Evolutionary conservation across 2,329 filamentous ascomycete genomes (phyloP).

Genomic region (Plectosphaerella sp.): DNA sequence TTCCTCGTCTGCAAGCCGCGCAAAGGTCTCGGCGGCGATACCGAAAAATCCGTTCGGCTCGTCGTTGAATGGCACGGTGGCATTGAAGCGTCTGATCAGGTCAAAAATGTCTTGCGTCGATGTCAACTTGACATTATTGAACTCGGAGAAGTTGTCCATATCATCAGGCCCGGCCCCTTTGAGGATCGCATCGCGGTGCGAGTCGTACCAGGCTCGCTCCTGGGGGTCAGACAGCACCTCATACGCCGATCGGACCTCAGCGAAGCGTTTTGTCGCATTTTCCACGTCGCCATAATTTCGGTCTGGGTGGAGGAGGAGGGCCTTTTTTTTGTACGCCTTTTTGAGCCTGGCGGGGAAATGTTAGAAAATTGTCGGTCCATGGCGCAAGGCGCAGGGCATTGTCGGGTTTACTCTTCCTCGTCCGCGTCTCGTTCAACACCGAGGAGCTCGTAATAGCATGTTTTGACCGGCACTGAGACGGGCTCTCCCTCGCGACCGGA

Average conservation of each 20-base stretch:
- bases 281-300: conserved; percentile 86
- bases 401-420: conserved; percentile 66
- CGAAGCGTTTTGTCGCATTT: conserved; percentile 77
- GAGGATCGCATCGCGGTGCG: conserved; percentile 82
- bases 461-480: conserved; percentile 44
- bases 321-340: conserved; percentile 85
- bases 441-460: conserved; percentile 83
- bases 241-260: conserved; percentile 89
- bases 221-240: conserved; percentile 95
- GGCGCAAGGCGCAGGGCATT: background rate
- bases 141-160: conserved; percentile 51
- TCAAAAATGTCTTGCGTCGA: conserved; percentile 74
- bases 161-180: conserved; percentile 52
- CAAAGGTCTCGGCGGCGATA: conserved; percentile 71
- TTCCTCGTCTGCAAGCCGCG: conserved; percentile 77
- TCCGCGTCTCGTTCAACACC: conserved; percentile 67
- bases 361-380: conserved; percentile 2
- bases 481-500: conserved; percentile 25
- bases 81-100: conserved; percentile 76
- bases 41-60: conserved; percentile 80
- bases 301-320: conserved; percentile 90
- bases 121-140: conserved; percentile 68
- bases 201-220: conserved; percentile 96
- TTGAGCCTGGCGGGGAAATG: conserved; percentile 61
- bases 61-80: conserved; percentile 75